Percentiles rank a stretch among this genome's conserved stretches.
Evolutionary conservation across 371 early-diverging fungal genomes (phyloP).

Genomic region (Entomophthora muscae): DNA sequence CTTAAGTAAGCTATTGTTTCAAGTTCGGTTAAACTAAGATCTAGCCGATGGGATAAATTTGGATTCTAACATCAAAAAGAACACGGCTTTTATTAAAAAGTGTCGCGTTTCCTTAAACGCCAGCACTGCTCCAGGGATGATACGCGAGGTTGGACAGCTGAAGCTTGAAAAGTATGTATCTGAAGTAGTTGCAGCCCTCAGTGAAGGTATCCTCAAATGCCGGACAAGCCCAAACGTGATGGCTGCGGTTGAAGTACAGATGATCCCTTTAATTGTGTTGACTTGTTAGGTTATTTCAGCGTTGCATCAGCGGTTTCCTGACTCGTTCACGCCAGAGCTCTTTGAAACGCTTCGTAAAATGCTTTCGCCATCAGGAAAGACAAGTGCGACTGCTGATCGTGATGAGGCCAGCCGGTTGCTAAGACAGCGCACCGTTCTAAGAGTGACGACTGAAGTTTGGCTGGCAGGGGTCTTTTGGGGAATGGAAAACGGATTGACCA

Average conservation of each 20-base stretch:
- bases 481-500: constrained; percentile 37
- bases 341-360: constrained; percentile 34
- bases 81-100: constrained; percentile 86
- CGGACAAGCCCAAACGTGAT: constrained; percentile 49
- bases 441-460: constrained; percentile 70
- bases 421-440: constrained; percentile 45
- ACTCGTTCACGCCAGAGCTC: constrained; percentile 50
- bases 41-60: constrained; percentile 24
- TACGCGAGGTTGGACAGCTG: constrained; percentile 67
- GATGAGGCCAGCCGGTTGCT: constrained; percentile 59
- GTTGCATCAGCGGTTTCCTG: constrained; percentile 79
- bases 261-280: no score
- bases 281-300: constrained; percentile 55
- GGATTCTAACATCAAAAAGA: constrained; percentile 93
- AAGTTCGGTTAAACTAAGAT: neutral
- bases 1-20: neutral
- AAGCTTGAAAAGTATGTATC: constrained; percentile 91
- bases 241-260: constrained; percentile 68
- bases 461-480: constrained; percentile 59
- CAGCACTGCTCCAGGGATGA: constrained; percentile 43
- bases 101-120: constrained; percentile 65
- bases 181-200: constrained; percentile 70
- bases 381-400: constrained; percentile 42
- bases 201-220: constrained; percentile 56
- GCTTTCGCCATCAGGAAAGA: constrained; percentile 26